Evolutionary conservation across 768 basidiomycete genomes (phyloP).

Genomic region (Cystofilobasidium capitatum): DNA sequence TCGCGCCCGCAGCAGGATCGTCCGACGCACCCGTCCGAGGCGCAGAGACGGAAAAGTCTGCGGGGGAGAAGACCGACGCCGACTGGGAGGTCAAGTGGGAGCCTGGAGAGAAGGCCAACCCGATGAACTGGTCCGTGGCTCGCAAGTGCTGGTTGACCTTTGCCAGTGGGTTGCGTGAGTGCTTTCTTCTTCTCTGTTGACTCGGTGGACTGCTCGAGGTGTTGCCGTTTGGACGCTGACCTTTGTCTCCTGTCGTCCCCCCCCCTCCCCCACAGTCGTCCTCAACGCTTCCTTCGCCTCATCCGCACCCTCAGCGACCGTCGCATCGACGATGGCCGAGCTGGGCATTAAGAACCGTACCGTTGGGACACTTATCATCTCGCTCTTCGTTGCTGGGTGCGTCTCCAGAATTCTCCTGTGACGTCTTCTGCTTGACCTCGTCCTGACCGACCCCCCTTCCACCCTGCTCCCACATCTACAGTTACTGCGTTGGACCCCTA

Average conservation of each 20-base stretch:
- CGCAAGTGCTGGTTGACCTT: conserved; percentile 18
- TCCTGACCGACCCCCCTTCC: background rate
- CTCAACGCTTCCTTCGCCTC: conserved; percentile 28
- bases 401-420: conserved; percentile 38
- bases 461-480: conserved; percentile 11
- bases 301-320: conserved; percentile 26
- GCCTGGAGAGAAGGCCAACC: conserved; percentile 4
- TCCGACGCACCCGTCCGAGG: background rate
- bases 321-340: conserved; percentile 14
- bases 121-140: conserved; percentile 16
- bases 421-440: conserved; percentile 34
- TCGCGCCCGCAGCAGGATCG: background rate
- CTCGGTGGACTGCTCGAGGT: no score
- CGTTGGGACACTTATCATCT: conserved; percentile 20
- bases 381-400: conserved; percentile 29
- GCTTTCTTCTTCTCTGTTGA: background rate
- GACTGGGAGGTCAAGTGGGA: conserved; percentile 20
- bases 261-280: background rate
- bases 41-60: background rate
- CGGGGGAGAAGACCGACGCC: background rate
- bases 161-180: background rate
- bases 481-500: background rate
- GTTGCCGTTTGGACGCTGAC: background rate
- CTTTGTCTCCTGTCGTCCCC: background rate
- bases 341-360: conserved; percentile 17